Evolutionary conservation across 2,329 filamentous ascomycete genomes (phyloP).

Genomic region (Microsporum ferrugineum): DNA sequence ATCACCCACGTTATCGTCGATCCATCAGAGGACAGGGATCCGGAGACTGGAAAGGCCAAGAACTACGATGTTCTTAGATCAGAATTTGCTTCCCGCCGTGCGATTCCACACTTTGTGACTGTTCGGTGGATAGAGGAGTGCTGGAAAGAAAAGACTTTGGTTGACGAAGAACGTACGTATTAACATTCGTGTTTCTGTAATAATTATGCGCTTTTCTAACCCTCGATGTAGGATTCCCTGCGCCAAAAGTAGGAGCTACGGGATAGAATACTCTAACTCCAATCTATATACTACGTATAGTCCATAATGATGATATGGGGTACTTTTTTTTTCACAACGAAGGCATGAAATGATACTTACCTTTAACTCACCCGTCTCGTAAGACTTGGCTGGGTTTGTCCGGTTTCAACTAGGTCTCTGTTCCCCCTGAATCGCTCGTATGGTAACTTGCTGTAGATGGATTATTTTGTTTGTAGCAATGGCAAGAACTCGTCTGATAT

Average conservation of each 20-base stretch:
- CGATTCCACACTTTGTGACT: slow-evolving; percentile 57
- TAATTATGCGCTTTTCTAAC: background rate
- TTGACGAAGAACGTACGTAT: slow-evolving; percentile 60
- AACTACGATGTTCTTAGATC: slow-evolving; percentile 30
- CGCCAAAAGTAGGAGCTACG: background rate
- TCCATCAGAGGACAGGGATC: slow-evolving; percentile 21
- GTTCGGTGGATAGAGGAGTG: slow-evolving; percentile 65
- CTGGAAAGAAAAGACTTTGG: slow-evolving; percentile 63
- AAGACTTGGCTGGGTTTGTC: no score
- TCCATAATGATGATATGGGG: no score
- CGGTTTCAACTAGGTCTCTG: no score
- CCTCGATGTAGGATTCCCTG: background rate
- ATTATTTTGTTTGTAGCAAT: no score
- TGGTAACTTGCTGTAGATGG: no score
- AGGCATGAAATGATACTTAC: no score
- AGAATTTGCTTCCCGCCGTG: slow-evolving; percentile 18
- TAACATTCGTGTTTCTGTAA: background rate
- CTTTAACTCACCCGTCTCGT: no score
- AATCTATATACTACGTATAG: no score
- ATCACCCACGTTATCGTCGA: slow-evolving; percentile 63
- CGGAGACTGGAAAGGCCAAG: slow-evolving; percentile 35
- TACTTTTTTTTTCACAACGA: no score
- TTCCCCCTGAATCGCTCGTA: no score
- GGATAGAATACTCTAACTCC: background rate
- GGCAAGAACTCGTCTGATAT: no score